Conservation (phyloP, 192 early-diverging fungal species). For the Backusella psychrophila region DNA sequence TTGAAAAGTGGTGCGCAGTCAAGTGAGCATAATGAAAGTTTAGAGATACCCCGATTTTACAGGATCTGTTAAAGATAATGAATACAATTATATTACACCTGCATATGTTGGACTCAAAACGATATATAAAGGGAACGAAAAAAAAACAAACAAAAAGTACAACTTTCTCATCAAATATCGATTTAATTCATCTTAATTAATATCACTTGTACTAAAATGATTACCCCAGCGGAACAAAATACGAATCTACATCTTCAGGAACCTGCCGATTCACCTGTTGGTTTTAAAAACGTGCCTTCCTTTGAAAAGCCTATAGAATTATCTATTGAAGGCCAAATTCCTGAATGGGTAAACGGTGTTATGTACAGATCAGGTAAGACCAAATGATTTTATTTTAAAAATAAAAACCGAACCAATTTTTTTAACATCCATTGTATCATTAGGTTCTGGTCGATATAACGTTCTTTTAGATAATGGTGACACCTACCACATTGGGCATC, state of each 20-base stretch:
- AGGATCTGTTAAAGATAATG: not conserved
- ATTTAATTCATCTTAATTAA: not conserved
- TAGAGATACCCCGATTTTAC: not conserved
- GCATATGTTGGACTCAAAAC: not conserved
- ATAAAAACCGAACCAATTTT: not conserved
- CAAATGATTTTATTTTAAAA: not conserved
- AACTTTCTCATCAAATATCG: not conserved
- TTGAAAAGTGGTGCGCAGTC: not conserved
- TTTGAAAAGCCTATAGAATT: not conserved
- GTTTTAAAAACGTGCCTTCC: slow-evolving; percentile 33
- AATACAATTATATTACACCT: not conserved
- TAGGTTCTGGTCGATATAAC: slow-evolving; percentile 36
- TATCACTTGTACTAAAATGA: not conserved
- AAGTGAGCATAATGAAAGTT: not conserved
- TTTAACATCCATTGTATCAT: not conserved
- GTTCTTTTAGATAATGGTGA: slow-evolving; percentile 32
- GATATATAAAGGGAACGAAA: not conserved
- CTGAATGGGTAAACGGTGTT: slow-evolving; percentile 32
- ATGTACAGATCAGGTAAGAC: slow-evolving; percentile 33
- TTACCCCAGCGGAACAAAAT: slow-evolving; percentile 20
- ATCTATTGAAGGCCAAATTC: slow-evolving; percentile 19
- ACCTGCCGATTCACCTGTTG: slow-evolving; percentile 28
- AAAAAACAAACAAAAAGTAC: not conserved
- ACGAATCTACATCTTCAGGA: not conserved
- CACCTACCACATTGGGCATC: slow-evolving; percentile 36